These are phyloP conservation scores for Avena insularis DNA, from an alignment of 176 grass and related monocot species.

Conservation along the genomic window DNA sequence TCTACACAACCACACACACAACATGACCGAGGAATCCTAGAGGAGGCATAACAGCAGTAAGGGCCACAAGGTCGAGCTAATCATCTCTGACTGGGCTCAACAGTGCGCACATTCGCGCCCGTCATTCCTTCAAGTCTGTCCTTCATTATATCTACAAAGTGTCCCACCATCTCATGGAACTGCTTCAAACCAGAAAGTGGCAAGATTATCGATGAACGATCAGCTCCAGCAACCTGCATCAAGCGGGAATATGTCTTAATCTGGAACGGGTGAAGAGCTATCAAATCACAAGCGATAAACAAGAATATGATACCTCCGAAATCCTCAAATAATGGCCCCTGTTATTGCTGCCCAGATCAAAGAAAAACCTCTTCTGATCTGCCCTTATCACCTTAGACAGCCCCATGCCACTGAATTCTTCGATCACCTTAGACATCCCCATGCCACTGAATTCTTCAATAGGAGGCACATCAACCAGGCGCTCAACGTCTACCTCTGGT, in stretches of 20 bases:
- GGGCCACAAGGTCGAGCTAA: conserved; percentile 45
- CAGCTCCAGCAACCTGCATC: conserved; percentile 86
- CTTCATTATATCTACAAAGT: conserved; percentile 99
- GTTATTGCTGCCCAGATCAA: conserved; percentile 95
- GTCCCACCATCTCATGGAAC: conserved; percentile 98
- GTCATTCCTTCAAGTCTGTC: conserved; percentile 95
- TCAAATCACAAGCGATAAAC: background rate
- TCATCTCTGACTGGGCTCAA: conserved; percentile 88
- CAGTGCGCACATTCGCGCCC: conserved; percentile 70
- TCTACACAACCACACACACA: conserved; percentile 65
- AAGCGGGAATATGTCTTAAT: conserved; percentile 32
- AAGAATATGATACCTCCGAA: conserved; percentile 71
- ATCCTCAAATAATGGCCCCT: conserved; percentile 97
- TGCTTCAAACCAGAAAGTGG: conserved; percentile 93
- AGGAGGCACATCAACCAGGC: conserved; percentile 76
- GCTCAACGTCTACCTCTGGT: conserved; percentile 77
- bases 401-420: conserved; percentile 84
- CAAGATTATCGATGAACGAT: conserved; percentile 96
- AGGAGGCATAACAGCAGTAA: conserved; percentile 65
- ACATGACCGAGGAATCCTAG: conserved; percentile 53
- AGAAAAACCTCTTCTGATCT: conserved; percentile 99
- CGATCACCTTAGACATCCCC: conserved; percentile 5
- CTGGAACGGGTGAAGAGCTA: background rate
- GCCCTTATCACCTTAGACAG: conserved; percentile 97
- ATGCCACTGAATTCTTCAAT: conserved; percentile 81